These are phyloP conservation scores for Acer saccharum DNA, from an alignment of 345 rosid genomes.

Conservation along the genomic window DNA sequence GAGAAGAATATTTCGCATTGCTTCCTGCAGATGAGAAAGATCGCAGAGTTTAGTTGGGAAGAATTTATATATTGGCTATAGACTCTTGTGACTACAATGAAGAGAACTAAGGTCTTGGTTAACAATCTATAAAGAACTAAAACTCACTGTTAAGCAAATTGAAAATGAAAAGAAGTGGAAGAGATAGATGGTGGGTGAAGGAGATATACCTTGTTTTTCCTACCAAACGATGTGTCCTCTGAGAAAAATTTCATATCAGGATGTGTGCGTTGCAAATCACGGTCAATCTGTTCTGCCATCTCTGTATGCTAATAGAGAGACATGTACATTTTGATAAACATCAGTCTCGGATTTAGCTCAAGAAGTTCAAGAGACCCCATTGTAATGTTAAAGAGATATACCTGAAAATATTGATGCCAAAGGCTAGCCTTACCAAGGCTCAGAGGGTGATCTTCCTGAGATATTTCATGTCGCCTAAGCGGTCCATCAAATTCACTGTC, in stretches of 20 bases:
- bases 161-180: not conserved
- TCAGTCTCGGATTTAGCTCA: slow-evolving; percentile 13
- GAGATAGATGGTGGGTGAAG: no score
- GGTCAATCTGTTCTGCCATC: slow-evolving; percentile 70
- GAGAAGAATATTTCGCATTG: slow-evolving; percentile 72
- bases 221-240: slow-evolving; percentile 54
- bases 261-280: slow-evolving; percentile 73
- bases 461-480: slow-evolving; percentile 53
- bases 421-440: slow-evolving; percentile 60
- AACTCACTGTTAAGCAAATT: not conserved
- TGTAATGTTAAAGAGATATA: slow-evolving; percentile 23
- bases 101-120: not conserved
- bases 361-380: slow-evolving; percentile 1
- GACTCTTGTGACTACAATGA: not conserved
- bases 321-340: slow-evolving; percentile 13
- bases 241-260: slow-evolving; percentile 73
- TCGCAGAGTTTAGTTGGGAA: slow-evolving; percentile 2
- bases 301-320: slow-evolving; percentile 55
- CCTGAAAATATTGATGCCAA: slow-evolving; percentile 74
- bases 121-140: not conserved
- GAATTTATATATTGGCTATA: not conserved
- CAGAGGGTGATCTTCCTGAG: slow-evolving; percentile 77
- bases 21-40: slow-evolving; percentile 41
- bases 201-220: slow-evolving; percentile 50
- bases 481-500: slow-evolving; percentile 50